These are phyloP conservation scores for Erythrobasidium yunnanense DNA, from an alignment of 768 basidiomycete genomes.

Conservation along the genomic window DNA sequence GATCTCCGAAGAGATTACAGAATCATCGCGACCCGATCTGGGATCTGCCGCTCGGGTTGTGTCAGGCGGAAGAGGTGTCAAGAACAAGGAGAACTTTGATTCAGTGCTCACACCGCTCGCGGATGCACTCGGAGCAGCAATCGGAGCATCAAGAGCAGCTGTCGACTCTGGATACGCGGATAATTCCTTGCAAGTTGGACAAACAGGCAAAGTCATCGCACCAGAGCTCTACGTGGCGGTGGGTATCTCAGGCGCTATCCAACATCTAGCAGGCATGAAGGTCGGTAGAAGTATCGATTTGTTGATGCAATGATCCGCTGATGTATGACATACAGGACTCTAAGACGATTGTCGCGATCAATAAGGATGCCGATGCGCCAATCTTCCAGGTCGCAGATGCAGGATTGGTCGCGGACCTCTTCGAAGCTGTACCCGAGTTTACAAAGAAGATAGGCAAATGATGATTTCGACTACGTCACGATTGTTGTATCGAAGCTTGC, in stretches of 20 bases:
- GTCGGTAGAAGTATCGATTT: too few species aligned
- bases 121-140: conserved; percentile 82
- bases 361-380: conserved; percentile 77
- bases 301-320: too few species aligned
- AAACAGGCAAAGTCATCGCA: conserved; percentile 93
- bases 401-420: conserved; percentile 87
- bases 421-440: conserved; percentile 71
- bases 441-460: conserved; percentile 4
- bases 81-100: conserved; percentile 87
- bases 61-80: conserved; percentile 88
- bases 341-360: conserved; percentile 74
- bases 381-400: conserved; percentile 98
- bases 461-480: neutral
- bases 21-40: conserved; percentile 86
- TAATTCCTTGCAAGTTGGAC: conserved; percentile 95
- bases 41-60: conserved; percentile 77
- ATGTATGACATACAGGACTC: too few species aligned
- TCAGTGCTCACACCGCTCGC: conserved; percentile 78
- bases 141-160: conserved; percentile 94
- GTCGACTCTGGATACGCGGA: conserved; percentile 98
- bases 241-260: conserved; percentile 96
- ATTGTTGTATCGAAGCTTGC: too few species aligned
- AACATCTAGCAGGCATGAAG: conserved; percentile 99
- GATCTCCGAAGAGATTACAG: conserved; percentile 54
- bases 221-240: conserved; percentile 92